Conservation (phyloP, 2,329 filamentous ascomycete species). For the Penicillium italicum region DNA sequence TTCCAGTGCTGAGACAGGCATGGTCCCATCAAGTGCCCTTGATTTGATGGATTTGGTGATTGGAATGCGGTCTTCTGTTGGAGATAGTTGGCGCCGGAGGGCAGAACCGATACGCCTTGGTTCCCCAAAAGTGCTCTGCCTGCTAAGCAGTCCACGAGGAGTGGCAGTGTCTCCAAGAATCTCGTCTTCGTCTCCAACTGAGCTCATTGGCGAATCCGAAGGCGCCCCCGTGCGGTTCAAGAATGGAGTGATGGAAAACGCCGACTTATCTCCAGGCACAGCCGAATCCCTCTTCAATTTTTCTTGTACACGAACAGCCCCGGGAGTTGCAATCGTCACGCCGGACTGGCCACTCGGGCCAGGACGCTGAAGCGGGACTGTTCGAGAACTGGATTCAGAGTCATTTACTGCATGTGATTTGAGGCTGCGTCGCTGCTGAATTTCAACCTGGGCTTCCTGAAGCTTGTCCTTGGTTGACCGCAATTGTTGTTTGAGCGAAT, state of each 20-base stretch:
- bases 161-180: slow-evolving; percentile 10
- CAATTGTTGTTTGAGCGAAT: slow-evolving; percentile 66
- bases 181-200: slow-evolving; percentile 28
- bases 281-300: slow-evolving; percentile 57
- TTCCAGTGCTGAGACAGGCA: background rate
- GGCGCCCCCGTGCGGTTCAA: slow-evolving; percentile 69
- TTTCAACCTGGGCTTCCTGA: slow-evolving; percentile 58
- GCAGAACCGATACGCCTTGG: slow-evolving; percentile 3
- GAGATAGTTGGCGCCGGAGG: background rate
- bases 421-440: slow-evolving; percentile 42
- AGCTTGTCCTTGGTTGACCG: slow-evolving; percentile 68
- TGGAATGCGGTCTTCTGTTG: background rate
- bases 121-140: background rate
- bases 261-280: slow-evolving; percentile 77
- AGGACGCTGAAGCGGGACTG: slow-evolving; percentile 31
- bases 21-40: slow-evolving; percentile 2
- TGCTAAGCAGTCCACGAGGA: background rate
- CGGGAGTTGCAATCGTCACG: slow-evolving; percentile 51
- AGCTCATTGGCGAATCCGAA: slow-evolving; percentile 31
- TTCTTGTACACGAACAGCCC: slow-evolving; percentile 49
- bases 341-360: slow-evolving; percentile 37
- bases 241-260: slow-evolving; percentile 91
- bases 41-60: slow-evolving; percentile 6
- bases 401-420: slow-evolving; percentile 26
- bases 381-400: slow-evolving; percentile 41